Base-by-base conservation (phyloP, 495 filamentous ascomycete species). In the Wilcoxina mikolae region DNA sequence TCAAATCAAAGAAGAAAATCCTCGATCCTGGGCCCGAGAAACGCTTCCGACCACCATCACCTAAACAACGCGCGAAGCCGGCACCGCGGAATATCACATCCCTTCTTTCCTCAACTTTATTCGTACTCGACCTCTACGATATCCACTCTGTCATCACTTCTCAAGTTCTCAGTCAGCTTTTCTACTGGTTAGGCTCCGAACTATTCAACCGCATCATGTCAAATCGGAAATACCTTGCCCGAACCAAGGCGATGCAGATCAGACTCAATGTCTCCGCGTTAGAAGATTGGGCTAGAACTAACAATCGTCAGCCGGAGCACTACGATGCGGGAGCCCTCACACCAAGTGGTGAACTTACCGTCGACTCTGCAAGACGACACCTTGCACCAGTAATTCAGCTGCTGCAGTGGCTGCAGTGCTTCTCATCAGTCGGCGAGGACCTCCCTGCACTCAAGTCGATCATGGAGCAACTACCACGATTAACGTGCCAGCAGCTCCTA, bases 191-290 rank as follows among this genome's bases (percentile, higher is more conserved):
- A 12, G 82, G 91, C 1, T 88, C 90, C 0, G 91, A 99, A 65
- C 77, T 96, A 12, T 99, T 99, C 73, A 99, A 99, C 66, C 86
- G 93, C 56, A 87, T 96, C 65, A 89, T 96, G 81, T 88, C 84
- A 12, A 95, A 88, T 57, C 82, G 86, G 54, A 86, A 88, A 67
- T 99, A 95, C 62, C 77, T 99, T 4, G 89, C 91, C 3, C 80
- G 91, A 27, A 99, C 91, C 12, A 99, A 99, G 67, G 91, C 91
- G 4, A 96, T 99, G 91, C 93, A 99, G 63, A 95, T 99, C 56
- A 86, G 91, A 56, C 95, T 99, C 86, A 99, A 99, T 66, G 80
- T 96, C 24, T 96, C 91, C 3, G 79, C 77, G 1, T 73, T 99
- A 41, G 91, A 99, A 68, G 91, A 99, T 65, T 99, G 91, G 91